Evolutionary conservation across 345 rosid species (phyloP), one percentile per base, ranked within the genome.

Genomic region (Aegle marmelos): DNA sequence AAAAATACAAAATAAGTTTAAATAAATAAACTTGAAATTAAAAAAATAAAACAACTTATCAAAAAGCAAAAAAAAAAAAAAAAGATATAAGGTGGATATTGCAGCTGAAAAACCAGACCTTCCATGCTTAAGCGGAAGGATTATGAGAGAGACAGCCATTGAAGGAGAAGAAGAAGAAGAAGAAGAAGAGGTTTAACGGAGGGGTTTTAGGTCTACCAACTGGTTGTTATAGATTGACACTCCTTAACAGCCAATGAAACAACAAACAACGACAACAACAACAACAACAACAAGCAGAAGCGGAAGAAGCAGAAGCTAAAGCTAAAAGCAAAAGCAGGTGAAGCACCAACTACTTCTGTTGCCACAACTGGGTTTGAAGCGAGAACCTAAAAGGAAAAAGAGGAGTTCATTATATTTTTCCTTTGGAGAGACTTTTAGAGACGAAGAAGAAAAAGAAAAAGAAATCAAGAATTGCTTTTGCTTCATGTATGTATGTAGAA

Each of bases 141-240:
- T 53, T 45, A 74, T 81, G 88, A 85, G 88, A 82, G 85, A 80
- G 90, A 89, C 80, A 79, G 79, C 80, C 82, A 39, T 72, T 54
- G 79, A 60, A 75, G 70, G 22, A 9, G 45, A 31, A 31, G 2
- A 39, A 39, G 45, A 39, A 65, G 70, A 62, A 62, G 66, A 30
- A 65, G 59, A 73, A 24, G 82, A 78, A 36, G 85, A 80, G 84
- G 85, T 88, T 90, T 85, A 86, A 84, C 79, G 37, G 80, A 37
- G 82, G 80, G 87, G 86, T 83, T 91, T 94, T 92, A 95, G 98
- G 92, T 95, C 95, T 76, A 92, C 99, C 98, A 89, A 91, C 99
- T 94, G 93, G 94, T 95, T 31, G 91, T 91, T 83, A 89, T 84
- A 81, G 93, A 93, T 89, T 83, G 89, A 88, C 85, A 88, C 77